Evolutionary conservation across 2,329 filamentous ascomycete species (phyloP), one percentile per base, ranked within the genome.

Genomic region (Penicillium sp.): DNA sequence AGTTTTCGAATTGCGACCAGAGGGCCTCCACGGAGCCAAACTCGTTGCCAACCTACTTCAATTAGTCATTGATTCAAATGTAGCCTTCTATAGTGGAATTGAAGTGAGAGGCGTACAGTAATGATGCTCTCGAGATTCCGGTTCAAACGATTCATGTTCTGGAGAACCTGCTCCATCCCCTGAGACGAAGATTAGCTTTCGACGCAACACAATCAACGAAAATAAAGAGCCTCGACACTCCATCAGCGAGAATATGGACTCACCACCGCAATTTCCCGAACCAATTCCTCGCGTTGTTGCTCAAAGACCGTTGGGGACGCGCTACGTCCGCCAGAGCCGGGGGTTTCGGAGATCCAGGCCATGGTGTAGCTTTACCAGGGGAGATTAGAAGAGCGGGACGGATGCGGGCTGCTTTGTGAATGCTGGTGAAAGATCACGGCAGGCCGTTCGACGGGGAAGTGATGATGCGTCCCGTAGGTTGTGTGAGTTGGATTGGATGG

Each of bases 21-120:
- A 99, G 82, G 26, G 91, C 92, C 74, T 99, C 94, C 39, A 99
- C 94, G 3, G 91, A 92, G n/a, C 90, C 88, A 76, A 99, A 97
- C 69, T 99, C 94, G 75, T 96, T 96, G 33, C 94, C 94, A 48
- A 99, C 87, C 87, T 91, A 51, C 19, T n/a, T 3, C 19, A 13
- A n/a, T 16, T 9, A 3, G 23, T 56, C 39, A 60, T 46, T 31
- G 26, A 45, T 16, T 18, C 7, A 43, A 43, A 24, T 29, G 26
- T 11, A n/a, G 33, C 18, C 2, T 28, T 40, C n/a, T 9, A 37
- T 33, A 26, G 23, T 7, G 11, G 21, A 11, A 10, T 3, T 9
- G 13, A 21, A 3, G 11, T 8, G 3, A 3, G 9, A 26, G 14
- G 75, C 85, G 44, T 78, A 93, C 93, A 43, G 91, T 87, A 55